phyloP scores from a whole-genome alignment of 177 flowering plant genomes.

The Vitis hybrid region DNA sequence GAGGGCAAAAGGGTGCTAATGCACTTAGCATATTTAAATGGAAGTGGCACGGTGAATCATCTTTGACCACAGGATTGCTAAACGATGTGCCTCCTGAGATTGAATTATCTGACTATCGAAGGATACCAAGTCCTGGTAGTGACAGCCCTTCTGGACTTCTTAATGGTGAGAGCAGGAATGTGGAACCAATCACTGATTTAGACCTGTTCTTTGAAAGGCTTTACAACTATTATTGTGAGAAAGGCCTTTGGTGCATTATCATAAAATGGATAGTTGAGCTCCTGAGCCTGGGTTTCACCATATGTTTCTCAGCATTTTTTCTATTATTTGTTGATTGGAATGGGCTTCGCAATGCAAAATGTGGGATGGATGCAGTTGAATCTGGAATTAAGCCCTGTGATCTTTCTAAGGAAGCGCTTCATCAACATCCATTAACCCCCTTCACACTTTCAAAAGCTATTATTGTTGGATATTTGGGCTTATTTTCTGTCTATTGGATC shows the following conservation, averaged over 20 bases:
- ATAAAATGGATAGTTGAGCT: slow-evolving; percentile 96
- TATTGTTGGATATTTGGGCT: slow-evolving; percentile 85
- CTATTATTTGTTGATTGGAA: slow-evolving; percentile 87
- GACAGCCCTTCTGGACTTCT: slow-evolving; percentile 98
- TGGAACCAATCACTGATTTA: slow-evolving; percentile 81
- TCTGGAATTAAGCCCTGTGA: slow-evolving; percentile 95
- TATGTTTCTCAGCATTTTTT: slow-evolving; percentile 92
- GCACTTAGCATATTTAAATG: slow-evolving; percentile 59
- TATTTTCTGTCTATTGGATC: slow-evolving; percentile 83
- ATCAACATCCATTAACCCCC: slow-evolving; percentile 81
- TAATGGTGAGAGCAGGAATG: slow-evolving; percentile 76
- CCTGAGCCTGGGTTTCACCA: slow-evolving; percentile 75
- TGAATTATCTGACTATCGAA: slow-evolving; percentile 78
- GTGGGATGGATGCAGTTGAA: slow-evolving; percentile 97
- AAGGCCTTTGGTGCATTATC: slow-evolving; percentile 96
- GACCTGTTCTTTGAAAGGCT: slow-evolving; percentile 94
- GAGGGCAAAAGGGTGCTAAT: slow-evolving; percentile 50
- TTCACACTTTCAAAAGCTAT: slow-evolving; percentile 71
- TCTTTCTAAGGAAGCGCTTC: slow-evolving; percentile 85
- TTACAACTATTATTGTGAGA: slow-evolving; percentile 93
- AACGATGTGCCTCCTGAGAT: slow-evolving; percentile 73
- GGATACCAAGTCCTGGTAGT: slow-evolving; percentile 81
- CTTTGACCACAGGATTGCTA: slow-evolving; percentile 61
- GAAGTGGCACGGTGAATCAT: slow-evolving; percentile 56
- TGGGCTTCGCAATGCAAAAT: slow-evolving; percentile 91